Base-by-base conservation (phyloP, 2,329 filamentous ascomycete genomes). In the Fusarium kyushuense region DNA sequence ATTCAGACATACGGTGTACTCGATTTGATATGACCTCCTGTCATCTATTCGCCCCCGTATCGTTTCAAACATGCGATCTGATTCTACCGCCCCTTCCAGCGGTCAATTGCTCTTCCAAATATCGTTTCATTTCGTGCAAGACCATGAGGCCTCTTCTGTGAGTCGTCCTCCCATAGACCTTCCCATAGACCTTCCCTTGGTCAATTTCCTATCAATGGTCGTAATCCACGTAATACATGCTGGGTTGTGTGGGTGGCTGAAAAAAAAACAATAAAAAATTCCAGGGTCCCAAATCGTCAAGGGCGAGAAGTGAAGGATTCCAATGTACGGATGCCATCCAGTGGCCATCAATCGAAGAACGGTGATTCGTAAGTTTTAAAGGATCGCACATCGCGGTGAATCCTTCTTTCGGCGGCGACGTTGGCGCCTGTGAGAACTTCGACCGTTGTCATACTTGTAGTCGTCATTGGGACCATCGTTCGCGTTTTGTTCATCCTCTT, bases 401-500 rank as follows among this genome's bases (percentile, higher is more conserved):
- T 78, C 73, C 45, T 79, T 76, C 47, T 75, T 73, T 47, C 75
- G 71, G 33, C 73, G 71, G 19, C 77, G 75, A 35, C 75, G 75
- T 40, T 72, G 70, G 21, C 73, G 72, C 57, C 73, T 78, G 14
- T 74, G 60, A 3, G 74, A 73, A 46, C 69, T 70, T 53, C 67
- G 29, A 69, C 73, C 45, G 41, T 53, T 52, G 27, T 83, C 81
- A 38, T 80, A 79, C 56, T 82, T 83, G 67, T 81, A 80, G 25
- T 82, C 78, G 17, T 83, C 78, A 19, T 81, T 78, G 17, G 73
- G 75, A 10, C 81, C 79, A 19, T 21, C 71, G 38, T 71, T 38
- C 65, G 41, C 35, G 74, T 65, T 69, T 25, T 81, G 77, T 21
- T 81, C 79, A 72, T 89, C 87, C 65, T 95, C 92, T 73, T 89